Evolutionary conservation across 805 yeast species (phyloP), one percentile per base, ranked within the genome.

Genomic region (Saturnispora galanensis): DNA sequence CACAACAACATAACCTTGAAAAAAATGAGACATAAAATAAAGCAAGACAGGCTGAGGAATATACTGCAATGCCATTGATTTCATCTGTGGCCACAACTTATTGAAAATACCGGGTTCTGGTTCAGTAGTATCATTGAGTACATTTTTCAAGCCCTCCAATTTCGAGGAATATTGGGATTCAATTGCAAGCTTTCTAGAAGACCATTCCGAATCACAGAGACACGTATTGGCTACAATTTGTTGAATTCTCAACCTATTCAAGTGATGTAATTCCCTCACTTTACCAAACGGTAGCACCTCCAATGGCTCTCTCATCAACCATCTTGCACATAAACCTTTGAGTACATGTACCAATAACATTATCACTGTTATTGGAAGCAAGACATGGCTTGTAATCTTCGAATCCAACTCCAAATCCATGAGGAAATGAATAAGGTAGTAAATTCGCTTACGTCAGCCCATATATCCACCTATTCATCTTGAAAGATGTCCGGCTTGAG

Each of bases 21-120:
- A 93, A 66, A 90, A 89, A 56, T 79, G 84, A 57, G 85, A 86
- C 49, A 90, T 90, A 96, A 97, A 93, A 57, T 88, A 87, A 96
- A 93, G 89, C 51, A 89, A 83, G 34, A 89, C 62, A 0, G 96
- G 86, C 65, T 93, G 97, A 2, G 97, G 97, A 15, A 88, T 75
- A 59, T 81, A 85, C 63, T 79, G 85, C 57, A 89, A 81, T 51
- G 87, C 66, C 58, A 87, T 89, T 8, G 82, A 81, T 58, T 87
- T 87, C 47, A 88, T 74, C 81, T 85, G 80, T 39, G 71, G 73
- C 69, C 81, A 70, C 71, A 93, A 66, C 17, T 80, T 76, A 45
- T 88, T 96, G 49, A 81, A 72, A 26, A 81, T 70, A 39, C 70
- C 68, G 3, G 94, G 81, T 54, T 86, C 70, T 15, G 90, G 86